Conservation (phyloP, 2,329 filamentous ascomycete species). For the Metarhizium anisopliae region DNA sequence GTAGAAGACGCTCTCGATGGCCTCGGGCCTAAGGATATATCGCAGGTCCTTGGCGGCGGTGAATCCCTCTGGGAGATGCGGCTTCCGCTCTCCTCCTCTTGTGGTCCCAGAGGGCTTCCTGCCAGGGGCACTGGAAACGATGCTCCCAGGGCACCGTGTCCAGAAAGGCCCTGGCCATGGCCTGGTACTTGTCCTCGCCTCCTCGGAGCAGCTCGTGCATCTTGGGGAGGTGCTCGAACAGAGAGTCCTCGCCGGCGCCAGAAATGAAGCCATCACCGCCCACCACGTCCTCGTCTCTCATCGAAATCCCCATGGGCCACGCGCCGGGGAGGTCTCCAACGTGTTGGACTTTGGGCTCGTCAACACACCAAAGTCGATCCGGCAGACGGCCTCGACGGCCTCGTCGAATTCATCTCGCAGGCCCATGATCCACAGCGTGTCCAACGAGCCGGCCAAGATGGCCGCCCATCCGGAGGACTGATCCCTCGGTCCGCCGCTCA, state of each 20-base stretch:
- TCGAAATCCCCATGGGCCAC: conserved; percentile 57
- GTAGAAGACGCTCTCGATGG: conserved; percentile 70
- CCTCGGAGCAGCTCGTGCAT: conserved; percentile 56
- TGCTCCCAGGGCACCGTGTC: conserved; percentile 27
- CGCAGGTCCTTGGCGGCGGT: conserved; percentile 42
- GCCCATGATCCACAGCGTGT: no score
- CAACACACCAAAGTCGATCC: no score
- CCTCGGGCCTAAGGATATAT: conserved; percentile 68
- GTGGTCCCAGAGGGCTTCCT: conserved; percentile 43
- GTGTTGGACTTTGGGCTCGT: no score
- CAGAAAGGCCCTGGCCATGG: conserved; percentile 47
- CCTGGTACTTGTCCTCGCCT: conserved; percentile 36
- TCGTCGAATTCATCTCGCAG: no score
- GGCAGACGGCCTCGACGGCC: no score
- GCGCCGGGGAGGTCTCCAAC: conserved; percentile 40
- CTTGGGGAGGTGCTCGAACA: conserved; percentile 84
- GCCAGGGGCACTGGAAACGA: conserved; percentile 24
- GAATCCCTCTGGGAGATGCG: conserved; percentile 42
- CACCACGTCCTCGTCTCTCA: conserved; percentile 36
- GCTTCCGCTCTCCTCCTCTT: conserved; percentile 8
- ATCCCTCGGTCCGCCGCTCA: conserved; percentile 36
- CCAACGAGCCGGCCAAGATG: no score
- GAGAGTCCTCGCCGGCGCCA: conserved; percentile 34
- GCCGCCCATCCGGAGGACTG: no score
- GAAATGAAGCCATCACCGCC: conserved; percentile 21